Evolutionary conservation across 805 yeast species (phyloP), one percentile per base, ranked within the genome.

Genomic region (Ogataea zsoltii): DNA sequence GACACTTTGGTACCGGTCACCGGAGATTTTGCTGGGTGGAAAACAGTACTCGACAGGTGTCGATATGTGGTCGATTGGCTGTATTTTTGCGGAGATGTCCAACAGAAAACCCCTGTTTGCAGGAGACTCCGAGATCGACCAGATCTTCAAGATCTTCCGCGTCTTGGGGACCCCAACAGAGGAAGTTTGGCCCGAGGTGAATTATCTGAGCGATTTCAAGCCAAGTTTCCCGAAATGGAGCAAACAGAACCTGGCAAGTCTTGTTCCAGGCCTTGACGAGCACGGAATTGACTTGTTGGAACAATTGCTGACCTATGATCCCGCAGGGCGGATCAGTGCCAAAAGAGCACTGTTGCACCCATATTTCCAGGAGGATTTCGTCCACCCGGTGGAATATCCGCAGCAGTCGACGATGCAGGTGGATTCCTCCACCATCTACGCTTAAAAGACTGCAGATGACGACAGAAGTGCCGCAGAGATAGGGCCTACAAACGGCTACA

Each of bases 31-130:
- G 49, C 77, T 94, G 53, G 99, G 99, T 12, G 97, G 97, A 3
- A 88, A 95, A 56, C 97, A 94, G 61, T 94, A 94, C 67, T 88
- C 97, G 29, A 94, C 98, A 0, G 97, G 98, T 15, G 97, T 94
- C 42, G 99, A 94, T 66, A 90, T 94, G 86, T 94, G 99, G 99
- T 88, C 97, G 10, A 87, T 92, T 50, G 99, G 99, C 13, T 91
- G 97, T 63, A 94, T 94, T 38, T 87, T 94, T 66, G 99, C 97
- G 6, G 99, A 94, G 65, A 91, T 94, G 98, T 89, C 91, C 46
- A 88, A 90, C 58, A 82, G 99, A 45, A 88, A 88, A 65, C 97
- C 99, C 7, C 67, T 94, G 42, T 92, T 94, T 70, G 96, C 98
- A 0, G 99, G 99, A 5, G 97, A 94, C 65, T 89, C 96, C 10